phyloP scores from a whole-genome alignment of 257 asterid species.

The Leptodermis oblonga region DNA sequence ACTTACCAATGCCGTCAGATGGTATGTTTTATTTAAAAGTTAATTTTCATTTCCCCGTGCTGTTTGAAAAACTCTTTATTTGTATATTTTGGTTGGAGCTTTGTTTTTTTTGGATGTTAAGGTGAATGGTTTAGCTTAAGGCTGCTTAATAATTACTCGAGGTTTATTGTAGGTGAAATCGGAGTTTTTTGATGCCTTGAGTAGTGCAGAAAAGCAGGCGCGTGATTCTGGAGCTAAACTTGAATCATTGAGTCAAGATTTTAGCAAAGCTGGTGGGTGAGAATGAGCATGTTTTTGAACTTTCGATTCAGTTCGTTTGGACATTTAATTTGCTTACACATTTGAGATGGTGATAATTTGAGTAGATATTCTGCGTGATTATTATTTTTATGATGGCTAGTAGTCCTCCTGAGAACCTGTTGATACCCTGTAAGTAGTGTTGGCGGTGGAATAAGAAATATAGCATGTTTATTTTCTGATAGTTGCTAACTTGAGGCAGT shows the following conservation, averaged over 20 bases:
- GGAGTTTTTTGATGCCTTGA: conserved; percentile 85
- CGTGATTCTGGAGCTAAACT: conserved; percentile 59
- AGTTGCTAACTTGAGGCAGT: background rate
- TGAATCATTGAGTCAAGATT: conserved; percentile 53
- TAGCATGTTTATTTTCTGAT: background rate
- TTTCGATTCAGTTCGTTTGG: background rate
- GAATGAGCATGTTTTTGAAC: background rate
- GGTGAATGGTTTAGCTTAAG: conserved; percentile 4
- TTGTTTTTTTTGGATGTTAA: background rate
- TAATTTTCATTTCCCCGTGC: background rate
- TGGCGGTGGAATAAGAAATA: background rate
- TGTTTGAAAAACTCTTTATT: background rate
- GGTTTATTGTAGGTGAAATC: conserved; percentile 66
- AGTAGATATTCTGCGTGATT: background rate
- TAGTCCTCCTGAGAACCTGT: too few species aligned
- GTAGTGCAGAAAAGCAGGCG: conserved; percentile 93
- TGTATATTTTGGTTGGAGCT: background rate
- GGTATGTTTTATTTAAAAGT: conserved; percentile 35
- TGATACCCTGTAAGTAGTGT: background rate
- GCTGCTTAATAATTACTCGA: conserved; percentile 16
- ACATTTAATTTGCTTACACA: background rate
- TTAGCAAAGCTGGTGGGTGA: conserved; percentile 65
- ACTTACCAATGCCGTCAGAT: conserved; percentile 98
- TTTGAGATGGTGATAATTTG: background rate
- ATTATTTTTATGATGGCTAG: background rate